Conservation (phyloP, 495 filamentous ascomycete species). For the Stereocaulon alpinum region DNA sequence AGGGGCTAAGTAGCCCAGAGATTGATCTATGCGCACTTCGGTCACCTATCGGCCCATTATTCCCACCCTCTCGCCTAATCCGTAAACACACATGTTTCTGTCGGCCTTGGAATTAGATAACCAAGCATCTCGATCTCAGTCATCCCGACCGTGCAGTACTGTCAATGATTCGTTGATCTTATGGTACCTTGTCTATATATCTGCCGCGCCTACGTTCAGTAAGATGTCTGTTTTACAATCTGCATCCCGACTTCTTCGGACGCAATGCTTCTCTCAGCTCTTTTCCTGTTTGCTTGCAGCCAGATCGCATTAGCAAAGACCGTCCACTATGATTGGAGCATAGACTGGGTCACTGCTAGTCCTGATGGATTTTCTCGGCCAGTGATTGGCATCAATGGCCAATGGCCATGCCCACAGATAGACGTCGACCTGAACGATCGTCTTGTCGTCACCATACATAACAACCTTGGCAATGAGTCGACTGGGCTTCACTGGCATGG, state of each 20-base stretch:
- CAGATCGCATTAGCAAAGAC: conserved; percentile 45
- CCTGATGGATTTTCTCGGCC: conserved; percentile 63
- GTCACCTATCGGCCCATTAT: conserved; percentile 1
- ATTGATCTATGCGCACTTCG: not conserved
- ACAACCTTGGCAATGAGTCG: conserved; percentile 58
- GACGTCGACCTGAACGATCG: conserved; percentile 60
- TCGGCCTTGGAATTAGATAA: not conserved
- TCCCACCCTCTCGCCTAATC: not conserved
- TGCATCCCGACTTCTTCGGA: not conserved
- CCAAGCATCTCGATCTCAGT: conserved; percentile 1
- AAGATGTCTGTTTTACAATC: not conserved
- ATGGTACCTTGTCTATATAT: not conserved
- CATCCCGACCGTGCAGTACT: not conserved
- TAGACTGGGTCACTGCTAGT: conserved; percentile 70
- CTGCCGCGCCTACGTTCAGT: not conserved
- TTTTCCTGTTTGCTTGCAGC: conserved; percentile 27
- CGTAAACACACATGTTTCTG: not conserved
- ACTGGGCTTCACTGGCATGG: conserved; percentile 75
- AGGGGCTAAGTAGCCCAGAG: not conserved
- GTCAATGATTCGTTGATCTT: not conserved
- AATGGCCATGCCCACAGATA: conserved; percentile 67
- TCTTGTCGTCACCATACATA: conserved; percentile 60
- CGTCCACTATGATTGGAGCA: conserved; percentile 66
- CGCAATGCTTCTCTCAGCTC: conserved; percentile 26
- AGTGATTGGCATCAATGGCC: conserved; percentile 69